phyloP scores from a whole-genome alignment of 345 rosid species.

The Acer negundo region DNA sequence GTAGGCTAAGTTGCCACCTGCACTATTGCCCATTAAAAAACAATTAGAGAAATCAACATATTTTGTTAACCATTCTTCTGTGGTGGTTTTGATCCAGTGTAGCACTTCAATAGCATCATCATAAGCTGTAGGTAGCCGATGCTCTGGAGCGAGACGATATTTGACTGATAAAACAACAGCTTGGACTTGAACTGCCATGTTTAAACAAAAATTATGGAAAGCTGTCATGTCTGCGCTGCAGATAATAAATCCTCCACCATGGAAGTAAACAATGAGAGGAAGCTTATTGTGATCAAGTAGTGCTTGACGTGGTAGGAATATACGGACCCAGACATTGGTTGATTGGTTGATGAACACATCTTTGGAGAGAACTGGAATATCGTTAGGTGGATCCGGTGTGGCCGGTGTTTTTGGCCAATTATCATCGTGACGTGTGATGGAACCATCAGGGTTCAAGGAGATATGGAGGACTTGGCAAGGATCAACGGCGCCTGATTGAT shows the following conservation, averaged over 20 bases:
- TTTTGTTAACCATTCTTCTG: conserved; percentile 39
- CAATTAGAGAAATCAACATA: conserved; percentile 41
- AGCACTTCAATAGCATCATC: conserved; percentile 59
- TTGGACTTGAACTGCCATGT: conserved; percentile 31
- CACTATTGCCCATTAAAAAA: conserved; percentile 53
- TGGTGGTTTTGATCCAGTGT: conserved; percentile 32
- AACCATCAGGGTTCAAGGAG: conserved; percentile 37
- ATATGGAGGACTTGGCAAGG: conserved; percentile 34
- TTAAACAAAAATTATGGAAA: conserved; percentile 39
- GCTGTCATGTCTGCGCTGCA: conserved; percentile 20
- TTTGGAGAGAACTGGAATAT: conserved; percentile 28
- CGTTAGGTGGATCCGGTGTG: conserved; percentile 21
- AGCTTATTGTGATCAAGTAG: conserved; percentile 27
- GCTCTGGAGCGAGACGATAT: conserved; percentile 67
- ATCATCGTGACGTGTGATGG: conserved; percentile 31
- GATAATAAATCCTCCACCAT: conserved; percentile 62
- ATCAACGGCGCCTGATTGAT: background rate
- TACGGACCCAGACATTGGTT: conserved; percentile 35
- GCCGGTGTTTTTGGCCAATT: conserved; percentile 18
- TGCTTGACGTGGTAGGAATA: conserved; percentile 31
- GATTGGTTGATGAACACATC: conserved; percentile 36
- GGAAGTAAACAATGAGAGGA: conserved; percentile 60
- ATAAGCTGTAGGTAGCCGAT: conserved; percentile 65
- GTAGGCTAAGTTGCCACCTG: conserved; percentile 65
- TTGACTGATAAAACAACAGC: conserved; percentile 49